These are phyloP conservation scores for Cystobasidium slooffiae DNA, from an alignment of 1,284 basidiomycete genomes.

Conservation along the genomic window DNA sequence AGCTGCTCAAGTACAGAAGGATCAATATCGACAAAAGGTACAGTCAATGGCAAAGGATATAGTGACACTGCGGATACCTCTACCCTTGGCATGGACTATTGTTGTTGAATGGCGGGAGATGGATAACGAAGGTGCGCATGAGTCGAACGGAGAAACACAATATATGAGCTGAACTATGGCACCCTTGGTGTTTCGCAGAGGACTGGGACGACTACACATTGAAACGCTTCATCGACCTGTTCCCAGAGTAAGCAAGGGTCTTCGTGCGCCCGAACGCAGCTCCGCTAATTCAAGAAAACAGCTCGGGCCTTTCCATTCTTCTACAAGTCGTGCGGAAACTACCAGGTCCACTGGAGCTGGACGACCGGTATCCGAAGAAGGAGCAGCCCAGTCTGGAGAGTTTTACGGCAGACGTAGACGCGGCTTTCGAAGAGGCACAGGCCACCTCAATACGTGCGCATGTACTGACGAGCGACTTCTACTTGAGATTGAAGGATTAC, in stretches of 20 bases:
- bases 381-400: conserved; percentile 57
- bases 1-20: conserved; percentile 62
- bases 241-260: conserved; percentile 62
- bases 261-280: background rate
- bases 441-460: conserved; percentile 16
- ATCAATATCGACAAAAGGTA: conserved; percentile 65
- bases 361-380: conserved; percentile 49
- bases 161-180: conserved; percentile 46
- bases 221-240: conserved; percentile 69
- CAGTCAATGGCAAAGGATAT: conserved; percentile 72
- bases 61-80: conserved; percentile 72
- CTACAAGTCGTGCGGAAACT: conserved; percentile 15
- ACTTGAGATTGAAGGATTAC: conserved; percentile 74
- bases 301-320: conserved; percentile 44
- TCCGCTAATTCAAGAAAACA: conserved; percentile 14
- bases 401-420: conserved; percentile 20
- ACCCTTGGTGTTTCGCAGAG: background rate
- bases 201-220: conserved; percentile 58
- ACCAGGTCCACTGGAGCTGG: conserved; percentile 21
- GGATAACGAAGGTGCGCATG: conserved; percentile 67
- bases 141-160: conserved; percentile 58
- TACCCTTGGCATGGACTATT: conserved; percentile 78
- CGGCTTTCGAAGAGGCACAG: conserved; percentile 62
- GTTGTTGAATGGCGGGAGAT: conserved; percentile 77
- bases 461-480: conserved; percentile 68